phyloP scores from a whole-genome alignment of 768 basidiomycete species.

The Trichaptum fuscoviolaceum region DNA sequence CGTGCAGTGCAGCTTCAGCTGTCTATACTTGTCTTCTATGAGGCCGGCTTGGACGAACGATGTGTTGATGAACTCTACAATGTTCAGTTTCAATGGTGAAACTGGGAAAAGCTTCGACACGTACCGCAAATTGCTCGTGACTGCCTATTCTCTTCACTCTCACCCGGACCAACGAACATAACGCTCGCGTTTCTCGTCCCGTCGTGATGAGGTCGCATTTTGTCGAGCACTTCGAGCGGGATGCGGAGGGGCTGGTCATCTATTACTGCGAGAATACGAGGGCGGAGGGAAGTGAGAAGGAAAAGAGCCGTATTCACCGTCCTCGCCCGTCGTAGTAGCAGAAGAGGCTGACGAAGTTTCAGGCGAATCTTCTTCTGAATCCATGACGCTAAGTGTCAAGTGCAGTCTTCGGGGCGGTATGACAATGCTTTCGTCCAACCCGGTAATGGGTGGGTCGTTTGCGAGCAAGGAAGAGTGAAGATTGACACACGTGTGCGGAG shows the following conservation, averaged over 20 bases:
- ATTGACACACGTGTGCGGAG: constrained; percentile 27
- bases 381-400: no score
- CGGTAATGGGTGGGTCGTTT: neutral
- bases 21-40: constrained; percentile 25
- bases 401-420: no score
- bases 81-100: no score
- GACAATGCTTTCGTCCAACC: no score
- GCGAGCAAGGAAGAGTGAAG: neutral
- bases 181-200: constrained; percentile 43
- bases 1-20: constrained; percentile 35
- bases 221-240: constrained; percentile 43
- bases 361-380: no score
- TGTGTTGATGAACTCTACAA: constrained; percentile 27
- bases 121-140: no score
- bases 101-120: no score
- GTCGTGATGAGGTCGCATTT: constrained; percentile 38
- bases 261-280: constrained; percentile 26
- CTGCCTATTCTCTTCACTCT: no score
- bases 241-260: constrained; percentile 32
- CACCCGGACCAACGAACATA: constrained; percentile 51
- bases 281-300: constrained; percentile 21
- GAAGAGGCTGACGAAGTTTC: no score
- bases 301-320: constrained; percentile 18
- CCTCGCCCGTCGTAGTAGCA: no score
- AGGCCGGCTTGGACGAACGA: constrained; percentile 27